Percentiles rank a stretch among this genome's conserved stretches.
Conservation (phyloP, 495 filamentous ascomycete genomes). For the Daldinia loculata region DNA sequence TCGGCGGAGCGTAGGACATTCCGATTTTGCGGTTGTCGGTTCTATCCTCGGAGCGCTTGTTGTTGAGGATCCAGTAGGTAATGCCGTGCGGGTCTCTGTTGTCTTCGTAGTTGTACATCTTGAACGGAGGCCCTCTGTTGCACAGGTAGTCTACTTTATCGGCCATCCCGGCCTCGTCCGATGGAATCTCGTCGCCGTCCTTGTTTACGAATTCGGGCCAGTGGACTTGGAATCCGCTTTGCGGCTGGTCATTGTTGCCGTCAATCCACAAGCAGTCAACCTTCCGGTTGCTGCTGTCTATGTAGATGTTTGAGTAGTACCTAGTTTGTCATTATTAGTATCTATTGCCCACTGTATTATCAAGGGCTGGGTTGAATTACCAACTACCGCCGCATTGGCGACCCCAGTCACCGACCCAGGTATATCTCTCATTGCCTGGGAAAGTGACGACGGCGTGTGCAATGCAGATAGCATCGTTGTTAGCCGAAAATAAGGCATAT, state of each 20-base stretch:
- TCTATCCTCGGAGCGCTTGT: slow-evolving; percentile 16
- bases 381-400: slow-evolving; percentile 36
- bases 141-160: slow-evolving; percentile 30
- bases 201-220: slow-evolving; percentile 39
- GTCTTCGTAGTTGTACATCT: slow-evolving; percentile 32
- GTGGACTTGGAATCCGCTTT: slow-evolving; percentile 48
- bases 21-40: not conserved
- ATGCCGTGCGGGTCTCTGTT: slow-evolving; percentile 21
- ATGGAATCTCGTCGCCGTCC: slow-evolving; percentile 2
- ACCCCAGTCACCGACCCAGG: slow-evolving; percentile 47
- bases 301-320: slow-evolving; percentile 56
- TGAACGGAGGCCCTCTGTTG: slow-evolving; percentile 28
- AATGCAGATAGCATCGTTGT: slow-evolving; percentile 48
- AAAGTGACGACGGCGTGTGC: slow-evolving; percentile 42
- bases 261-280: slow-evolving; percentile 48
- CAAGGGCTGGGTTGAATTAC: too few species aligned
- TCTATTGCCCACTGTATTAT: too few species aligned
- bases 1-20: slow-evolving; percentile 15
- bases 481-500: slow-evolving; percentile 45
- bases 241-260: slow-evolving; percentile 43
- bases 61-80: slow-evolving; percentile 26
- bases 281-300: slow-evolving; percentile 54
- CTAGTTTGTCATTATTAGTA: too few species aligned
- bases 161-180: not conserved
- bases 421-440: slow-evolving; percentile 38